phyloP scores from a whole-genome alignment of 1,139 yeast species.

The Ashbya aceris region DNA sequence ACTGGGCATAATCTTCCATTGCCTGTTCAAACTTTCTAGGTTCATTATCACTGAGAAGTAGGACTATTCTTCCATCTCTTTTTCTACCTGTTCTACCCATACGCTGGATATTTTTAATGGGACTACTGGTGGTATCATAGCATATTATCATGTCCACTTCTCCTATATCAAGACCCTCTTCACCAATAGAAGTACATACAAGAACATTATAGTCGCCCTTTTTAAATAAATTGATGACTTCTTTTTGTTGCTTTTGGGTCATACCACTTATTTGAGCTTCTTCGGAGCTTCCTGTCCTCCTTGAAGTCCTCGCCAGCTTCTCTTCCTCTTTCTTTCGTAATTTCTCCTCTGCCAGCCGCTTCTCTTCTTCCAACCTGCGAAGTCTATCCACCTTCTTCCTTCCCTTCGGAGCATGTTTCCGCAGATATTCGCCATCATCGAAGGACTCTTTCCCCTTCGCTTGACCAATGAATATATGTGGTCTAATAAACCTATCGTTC shows the following conservation, averaged over 20 bases:
- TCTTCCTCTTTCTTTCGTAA: constrained; percentile 24
- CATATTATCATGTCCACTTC: constrained; percentile 92
- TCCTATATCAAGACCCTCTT: constrained; percentile 96
- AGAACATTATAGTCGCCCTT: constrained; percentile 63
- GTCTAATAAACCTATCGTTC: constrained; percentile 39
- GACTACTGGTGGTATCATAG: constrained; percentile 87
- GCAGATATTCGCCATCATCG: constrained; percentile 42
- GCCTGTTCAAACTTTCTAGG: constrained; percentile 73
- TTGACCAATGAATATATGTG: constrained; percentile 92
- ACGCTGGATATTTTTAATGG: constrained; percentile 86
- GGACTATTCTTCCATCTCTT: constrained; percentile 75
- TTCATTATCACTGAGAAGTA: constrained; percentile 73
- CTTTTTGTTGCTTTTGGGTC: constrained; percentile 67
- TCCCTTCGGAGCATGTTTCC: constrained; percentile 35
- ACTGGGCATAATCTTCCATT: constrained; percentile 70
- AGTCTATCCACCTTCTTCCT: constrained; percentile 32
- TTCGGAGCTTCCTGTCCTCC: constrained; percentile 36
- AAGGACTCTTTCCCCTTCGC: constrained; percentile 51
- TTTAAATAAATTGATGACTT: constrained; percentile 64
- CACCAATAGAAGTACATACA: constrained; percentile 96
- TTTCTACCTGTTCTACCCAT: constrained; percentile 99
- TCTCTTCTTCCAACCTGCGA: constrained; percentile 28
- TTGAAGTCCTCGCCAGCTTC: constrained; percentile 27
- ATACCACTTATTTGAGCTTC: constrained; percentile 41
- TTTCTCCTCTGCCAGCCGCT: constrained; percentile 21